Conservation (phyloP, 768 basidiomycete species). For the Scleroderma bovista region DNA sequence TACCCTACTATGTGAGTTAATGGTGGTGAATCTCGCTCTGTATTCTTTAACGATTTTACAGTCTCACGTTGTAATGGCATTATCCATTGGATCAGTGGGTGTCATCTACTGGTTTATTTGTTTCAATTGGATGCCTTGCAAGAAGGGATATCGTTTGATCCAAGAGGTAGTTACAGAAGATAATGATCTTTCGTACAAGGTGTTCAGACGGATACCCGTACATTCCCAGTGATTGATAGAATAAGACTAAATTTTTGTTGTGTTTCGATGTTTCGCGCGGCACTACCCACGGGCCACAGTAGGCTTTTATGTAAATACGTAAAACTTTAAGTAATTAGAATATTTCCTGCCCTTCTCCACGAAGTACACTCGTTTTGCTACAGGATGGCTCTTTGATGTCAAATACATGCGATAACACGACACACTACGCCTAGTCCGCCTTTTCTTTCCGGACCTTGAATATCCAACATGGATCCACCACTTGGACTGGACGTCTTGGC, state of each 20-base stretch:
- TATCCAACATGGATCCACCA: slow-evolving; percentile 12
- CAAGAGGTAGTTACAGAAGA: slow-evolving; percentile 44
- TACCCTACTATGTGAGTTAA: slow-evolving; percentile 64
- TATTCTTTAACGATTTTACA: slow-evolving; percentile 15
- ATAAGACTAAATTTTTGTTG: neutral
- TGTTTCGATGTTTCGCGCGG: no score
- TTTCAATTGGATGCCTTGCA: slow-evolving; percentile 45
- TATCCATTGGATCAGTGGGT: slow-evolving; percentile 44
- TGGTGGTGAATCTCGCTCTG: neutral
- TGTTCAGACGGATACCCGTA: slow-evolving; percentile 38
- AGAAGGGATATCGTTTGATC: slow-evolving; percentile 43
- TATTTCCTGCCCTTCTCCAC: neutral
- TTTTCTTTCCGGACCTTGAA: neutral
- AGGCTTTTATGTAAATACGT: no score
- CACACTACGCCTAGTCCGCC: neutral
- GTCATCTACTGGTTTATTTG: slow-evolving; percentile 53
- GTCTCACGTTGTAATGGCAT: slow-evolving; percentile 46
- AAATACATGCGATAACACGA: neutral
- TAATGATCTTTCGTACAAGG: slow-evolving; percentile 54
- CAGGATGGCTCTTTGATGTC: slow-evolving; percentile 1
- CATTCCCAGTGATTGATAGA: neutral
- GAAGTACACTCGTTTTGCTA: slow-evolving; percentile 8
- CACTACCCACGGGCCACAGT: no score
- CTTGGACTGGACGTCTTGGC: slow-evolving; percentile 1
- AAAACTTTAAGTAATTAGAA: neutral